These are phyloP conservation scores for Baorangia bicolor DNA, from an alignment of 768 basidiomycete genomes.

Conservation along the genomic window DNA sequence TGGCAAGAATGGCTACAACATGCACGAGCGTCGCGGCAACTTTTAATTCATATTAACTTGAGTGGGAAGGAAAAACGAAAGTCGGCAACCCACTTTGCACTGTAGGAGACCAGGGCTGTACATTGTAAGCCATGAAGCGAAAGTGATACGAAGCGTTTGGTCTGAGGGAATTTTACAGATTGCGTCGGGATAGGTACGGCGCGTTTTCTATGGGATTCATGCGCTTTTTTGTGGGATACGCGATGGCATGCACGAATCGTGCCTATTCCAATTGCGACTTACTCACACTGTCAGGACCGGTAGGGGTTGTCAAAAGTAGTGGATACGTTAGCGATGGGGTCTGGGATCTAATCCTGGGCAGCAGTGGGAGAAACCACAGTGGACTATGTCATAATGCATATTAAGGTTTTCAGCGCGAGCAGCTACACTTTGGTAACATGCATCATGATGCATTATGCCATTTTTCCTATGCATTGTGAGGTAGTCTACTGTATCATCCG, in stretches of 20 bases:
- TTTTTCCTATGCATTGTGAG: too few species aligned
- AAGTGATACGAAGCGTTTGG: neutral
- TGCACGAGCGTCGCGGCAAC: slow-evolving; percentile 19
- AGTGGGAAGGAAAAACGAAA: neutral
- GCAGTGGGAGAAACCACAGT: too few species aligned
- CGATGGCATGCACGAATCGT: slow-evolving; percentile 1
- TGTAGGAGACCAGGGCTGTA: slow-evolving; percentile 3
- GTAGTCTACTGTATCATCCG: too few species aligned
- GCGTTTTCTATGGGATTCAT: neutral
- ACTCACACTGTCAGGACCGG: neutral
- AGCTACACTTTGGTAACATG: too few species aligned
- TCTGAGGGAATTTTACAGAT: neutral
- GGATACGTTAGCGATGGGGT: neutral
- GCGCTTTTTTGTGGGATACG: neutral
- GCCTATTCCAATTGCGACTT: neutral
- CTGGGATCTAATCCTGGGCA: slow-evolving; percentile 6
- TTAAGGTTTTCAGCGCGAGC: too few species aligned
- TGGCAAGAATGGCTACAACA: slow-evolving; percentile 18
- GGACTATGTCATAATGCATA: too few species aligned
- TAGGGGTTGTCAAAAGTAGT: neutral
- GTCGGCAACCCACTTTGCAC: slow-evolving; percentile 12
- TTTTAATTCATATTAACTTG: neutral
- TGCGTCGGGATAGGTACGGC: neutral
- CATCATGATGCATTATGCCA: too few species aligned
- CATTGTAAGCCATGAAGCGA: neutral